These are phyloP conservation scores for Dimargaris cristalligena DNA, from an alignment of 192 early-diverging fungal species.

Conservation along the genomic window DNA sequence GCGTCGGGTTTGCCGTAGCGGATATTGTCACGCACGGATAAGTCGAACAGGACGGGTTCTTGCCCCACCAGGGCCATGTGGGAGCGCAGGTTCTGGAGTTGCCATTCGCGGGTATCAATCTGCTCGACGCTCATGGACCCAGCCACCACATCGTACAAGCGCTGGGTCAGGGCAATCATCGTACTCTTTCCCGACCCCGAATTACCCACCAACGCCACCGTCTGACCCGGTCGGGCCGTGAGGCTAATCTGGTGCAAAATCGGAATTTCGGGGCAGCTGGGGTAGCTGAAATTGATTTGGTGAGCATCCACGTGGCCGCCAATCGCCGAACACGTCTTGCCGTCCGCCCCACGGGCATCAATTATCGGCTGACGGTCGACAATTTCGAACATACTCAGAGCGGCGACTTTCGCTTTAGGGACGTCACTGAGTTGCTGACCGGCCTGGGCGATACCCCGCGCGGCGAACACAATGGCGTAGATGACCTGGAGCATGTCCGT, in stretches of 20 bases:
- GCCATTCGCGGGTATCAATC: constrained; percentile 39
- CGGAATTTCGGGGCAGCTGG: constrained; percentile 35
- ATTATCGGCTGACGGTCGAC: constrained; percentile 59
- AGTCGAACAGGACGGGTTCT: constrained; percentile 82
- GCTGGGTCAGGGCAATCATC: constrained; percentile 42
- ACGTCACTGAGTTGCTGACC: constrained; percentile 51
- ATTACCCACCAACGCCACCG: constrained; percentile 72
- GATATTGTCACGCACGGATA: constrained; percentile 80
- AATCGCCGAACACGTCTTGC: constrained; percentile 13
- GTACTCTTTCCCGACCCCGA: constrained; percentile 78
- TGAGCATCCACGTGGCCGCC: constrained; percentile 15
- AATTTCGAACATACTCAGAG: constrained; percentile 49
- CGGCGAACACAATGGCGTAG: constrained; percentile 59
- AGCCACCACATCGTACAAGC: constrained; percentile 55
- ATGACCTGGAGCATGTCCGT: constrained; percentile 46
- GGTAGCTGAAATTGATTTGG: constrained; percentile 40
- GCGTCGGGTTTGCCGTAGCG: constrained; percentile 40
- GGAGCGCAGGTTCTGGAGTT: constrained; percentile 44
- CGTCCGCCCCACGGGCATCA: constrained; percentile 31
- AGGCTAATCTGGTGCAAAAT: constrained; percentile 42
- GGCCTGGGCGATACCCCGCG: constrained; percentile 41
- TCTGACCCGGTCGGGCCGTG: constrained; percentile 35
- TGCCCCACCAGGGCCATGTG: constrained; percentile 77
- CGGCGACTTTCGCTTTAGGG: constrained; percentile 64
- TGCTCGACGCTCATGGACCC: constrained; percentile 45